Evolutionary conservation across 2,329 filamentous ascomycete genomes (phyloP).

Genomic region (Eutypa lata): DNA sequence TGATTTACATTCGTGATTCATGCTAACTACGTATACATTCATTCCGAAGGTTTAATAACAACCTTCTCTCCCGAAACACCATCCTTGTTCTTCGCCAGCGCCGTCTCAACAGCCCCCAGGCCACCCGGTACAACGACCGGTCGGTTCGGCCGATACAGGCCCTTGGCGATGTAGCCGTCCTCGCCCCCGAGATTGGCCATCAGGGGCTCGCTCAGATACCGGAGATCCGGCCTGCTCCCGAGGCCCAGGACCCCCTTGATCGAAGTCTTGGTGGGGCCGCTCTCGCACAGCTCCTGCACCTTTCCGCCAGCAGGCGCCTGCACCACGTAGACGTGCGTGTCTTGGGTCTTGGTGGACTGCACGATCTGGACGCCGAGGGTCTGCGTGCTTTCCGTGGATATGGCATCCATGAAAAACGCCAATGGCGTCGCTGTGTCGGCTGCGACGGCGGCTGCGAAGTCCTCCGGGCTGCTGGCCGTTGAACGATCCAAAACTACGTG

Average conservation of each 20-base stretch:
- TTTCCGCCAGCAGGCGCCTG: slow-evolving; percentile 8
- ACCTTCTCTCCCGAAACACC: slow-evolving; percentile 26
- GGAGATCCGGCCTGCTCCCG: slow-evolving; percentile 22
- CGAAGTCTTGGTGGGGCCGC: neutral
- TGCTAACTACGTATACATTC: too few species aligned
- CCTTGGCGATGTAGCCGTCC: slow-evolving; percentile 28
- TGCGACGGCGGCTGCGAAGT: slow-evolving; percentile 22
- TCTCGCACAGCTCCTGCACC: slow-evolving; percentile 12
- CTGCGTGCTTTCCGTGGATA: slow-evolving; percentile 27
- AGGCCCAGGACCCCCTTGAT: slow-evolving; percentile 10
- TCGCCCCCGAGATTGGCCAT: slow-evolving; percentile 22
- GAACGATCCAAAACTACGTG: slow-evolving; percentile 25
- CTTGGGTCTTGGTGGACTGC: slow-evolving; percentile 12
- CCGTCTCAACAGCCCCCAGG: slow-evolving; percentile 20
- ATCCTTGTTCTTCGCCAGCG: slow-evolving; percentile 22
- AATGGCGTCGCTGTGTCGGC: slow-evolving; percentile 18
- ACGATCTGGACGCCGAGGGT: slow-evolving; percentile 26
- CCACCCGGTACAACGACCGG: slow-evolving; percentile 25
- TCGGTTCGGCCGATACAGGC: slow-evolving; percentile 26
- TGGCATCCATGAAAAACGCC: slow-evolving; percentile 29
- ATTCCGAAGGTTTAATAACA: slow-evolving; percentile 13
- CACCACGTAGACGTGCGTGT: slow-evolving; percentile 16
- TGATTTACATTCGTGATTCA: too few species aligned
- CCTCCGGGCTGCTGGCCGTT: slow-evolving; percentile 9
- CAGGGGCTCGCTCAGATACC: slow-evolving; percentile 28